Conservation (phyloP, 2,329 filamentous ascomycete genomes). For the Cercospora sp. region DNA sequence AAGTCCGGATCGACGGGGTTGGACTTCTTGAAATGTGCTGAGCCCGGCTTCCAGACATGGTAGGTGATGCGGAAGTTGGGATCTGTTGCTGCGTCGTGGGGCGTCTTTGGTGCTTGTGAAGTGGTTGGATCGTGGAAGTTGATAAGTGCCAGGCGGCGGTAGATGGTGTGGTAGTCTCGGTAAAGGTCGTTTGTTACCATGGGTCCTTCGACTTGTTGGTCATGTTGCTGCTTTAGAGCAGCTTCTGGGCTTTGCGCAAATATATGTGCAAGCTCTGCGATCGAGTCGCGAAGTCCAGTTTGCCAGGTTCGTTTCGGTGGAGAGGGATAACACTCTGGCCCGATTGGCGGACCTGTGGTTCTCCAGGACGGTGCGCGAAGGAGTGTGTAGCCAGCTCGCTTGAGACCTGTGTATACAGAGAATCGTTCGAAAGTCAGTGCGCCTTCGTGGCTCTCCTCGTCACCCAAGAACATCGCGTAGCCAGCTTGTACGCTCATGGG, state of each 20-base stretch:
- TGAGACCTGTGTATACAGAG: conserved; percentile 83
- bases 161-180: conserved; percentile 64
- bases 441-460: conserved; percentile 54
- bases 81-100: conserved; percentile 33
- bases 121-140: conserved; percentile 64
- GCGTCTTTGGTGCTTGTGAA: conserved; percentile 31
- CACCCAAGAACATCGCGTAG: conserved; percentile 79
- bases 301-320: conserved; percentile 32
- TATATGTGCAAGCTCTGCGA: conserved; percentile 23
- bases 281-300: conserved; percentile 37
- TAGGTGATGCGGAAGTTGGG: conserved; percentile 71
- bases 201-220: conserved; percentile 42
- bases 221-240: background rate
- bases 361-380: conserved; percentile 62
- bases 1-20: conserved; percentile 78
- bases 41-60: conserved; percentile 75
- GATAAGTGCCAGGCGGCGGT: conserved; percentile 72
- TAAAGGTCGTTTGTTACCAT: conserved; percentile 56
- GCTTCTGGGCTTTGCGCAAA: conserved; percentile 11
- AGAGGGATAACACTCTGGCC: conserved; percentile 30
- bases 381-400: conserved; percentile 78
- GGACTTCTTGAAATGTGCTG: conserved; percentile 71
- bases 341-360: conserved; percentile 25
- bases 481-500: conserved; percentile 89
- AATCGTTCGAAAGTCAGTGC: conserved; percentile 73